Evolutionary conservation across 2,329 filamentous ascomycete species (phyloP), one percentile per base, ranked within the genome.

Genomic region (Bipolaris cookei): DNA sequence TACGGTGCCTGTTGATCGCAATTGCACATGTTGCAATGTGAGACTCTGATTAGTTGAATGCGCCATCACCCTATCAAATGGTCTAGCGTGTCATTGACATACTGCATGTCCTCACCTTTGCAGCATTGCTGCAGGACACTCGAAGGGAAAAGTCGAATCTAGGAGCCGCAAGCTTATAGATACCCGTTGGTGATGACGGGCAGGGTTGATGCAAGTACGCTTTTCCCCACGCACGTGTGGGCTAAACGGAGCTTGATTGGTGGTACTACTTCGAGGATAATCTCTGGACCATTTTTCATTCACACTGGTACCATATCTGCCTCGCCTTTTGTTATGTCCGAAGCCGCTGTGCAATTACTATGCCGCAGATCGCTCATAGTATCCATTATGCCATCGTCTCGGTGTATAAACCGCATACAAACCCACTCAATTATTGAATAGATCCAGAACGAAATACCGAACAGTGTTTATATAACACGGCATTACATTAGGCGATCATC

Each of bases 21-120:
- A 55, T 52, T 28, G 54, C 62, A 65, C 61, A 58, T 65, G 62
- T 39, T 28, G 32, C 8, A 25, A 51, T 14, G 23, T 35, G 18
- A 21, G 20, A 20, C 41, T 50, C n/a, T 18, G 23, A 65, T 63
- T 65, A 61, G 62, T 39, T 18, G 45, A 47, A 34, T 18, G 34
- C 21, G 11, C 16, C 11, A 10, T 23, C 20, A 41, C 37, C 44
- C 43, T 37, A 44, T 30, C n/a, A 23, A 11, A 30, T 16, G 18
- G 28, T 25, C 46, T 39, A 54, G 44, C 42, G 30, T 32, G 45
- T 25, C 21, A 32, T 51, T 11, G 41, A 25, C 32, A 44, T 23
- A 8, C 54, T 38, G 32, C 18, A 16, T n/a, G 30, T 37, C 38
- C 21, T 37, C 25, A 16, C 18, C 38, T 41, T n/a, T 20, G 16